A percentile compares a stretch with the other conserved stretches of the same genome.
Conservation (phyloP, 2,329 filamentous ascomycete species). For the Cercospora sp. region DNA sequence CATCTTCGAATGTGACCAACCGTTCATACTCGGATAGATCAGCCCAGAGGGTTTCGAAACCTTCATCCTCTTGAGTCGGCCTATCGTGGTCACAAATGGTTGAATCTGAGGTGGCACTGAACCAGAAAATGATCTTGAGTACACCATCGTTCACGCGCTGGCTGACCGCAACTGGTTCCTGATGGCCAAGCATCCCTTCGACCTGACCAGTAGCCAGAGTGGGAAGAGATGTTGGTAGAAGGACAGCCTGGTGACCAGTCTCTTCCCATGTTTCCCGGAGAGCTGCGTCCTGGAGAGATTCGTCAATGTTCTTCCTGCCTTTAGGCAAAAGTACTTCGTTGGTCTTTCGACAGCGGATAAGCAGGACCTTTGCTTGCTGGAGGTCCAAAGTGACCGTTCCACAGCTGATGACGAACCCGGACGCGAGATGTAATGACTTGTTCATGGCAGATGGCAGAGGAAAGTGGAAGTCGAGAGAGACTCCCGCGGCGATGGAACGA, state of each 20-base stretch:
- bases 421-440: background rate
- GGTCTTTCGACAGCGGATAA: background rate
- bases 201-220: slow-evolving; percentile 43
- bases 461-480: background rate
- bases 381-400: slow-evolving; percentile 4
- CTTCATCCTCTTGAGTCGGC: background rate
- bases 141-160: background rate
- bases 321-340: slow-evolving; percentile 21
- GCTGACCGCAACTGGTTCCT: background rate
- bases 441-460: background rate
- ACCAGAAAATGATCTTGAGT: slow-evolving; percentile 7
- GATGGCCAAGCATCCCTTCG: background rate
- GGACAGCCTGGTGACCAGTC: slow-evolving; percentile 16
- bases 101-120: background rate
- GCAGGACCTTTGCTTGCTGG: background rate
- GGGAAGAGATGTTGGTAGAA: slow-evolving; percentile 31
- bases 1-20: slow-evolving; percentile 3
- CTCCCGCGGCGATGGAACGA: background rate
- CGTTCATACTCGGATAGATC: background rate
- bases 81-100: background rate
- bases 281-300: slow-evolving; percentile 20
- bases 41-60: background rate
- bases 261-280: slow-evolving; percentile 24
- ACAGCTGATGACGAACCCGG: background rate
- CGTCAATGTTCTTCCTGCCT: slow-evolving; percentile 22